Conservation (phyloP, 345 rosid species). For the Populus davidiana region DNA sequence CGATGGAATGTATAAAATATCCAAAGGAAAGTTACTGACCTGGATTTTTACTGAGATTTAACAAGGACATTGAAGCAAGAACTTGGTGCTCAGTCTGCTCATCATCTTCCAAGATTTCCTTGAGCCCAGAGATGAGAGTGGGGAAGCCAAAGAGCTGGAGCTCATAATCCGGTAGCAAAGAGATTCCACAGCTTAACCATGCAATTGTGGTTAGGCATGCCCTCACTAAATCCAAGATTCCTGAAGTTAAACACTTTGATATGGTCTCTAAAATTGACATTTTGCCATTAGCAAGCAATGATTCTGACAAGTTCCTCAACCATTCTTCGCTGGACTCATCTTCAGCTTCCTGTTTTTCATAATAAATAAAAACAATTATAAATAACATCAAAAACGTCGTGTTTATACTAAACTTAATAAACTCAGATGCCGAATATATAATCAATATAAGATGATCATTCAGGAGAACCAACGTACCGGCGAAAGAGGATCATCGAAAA, state of each 20-base stretch:
- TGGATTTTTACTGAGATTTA: constrained; percentile 49
- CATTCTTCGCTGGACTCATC: constrained; percentile 32
- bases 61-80: constrained; percentile 53
- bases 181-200: constrained; percentile 51
- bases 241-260: constrained; percentile 41
- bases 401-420: too few relatives aligned
- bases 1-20: too few relatives aligned
- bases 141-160: constrained; percentile 42
- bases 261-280: constrained; percentile 39
- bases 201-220: constrained; percentile 42
- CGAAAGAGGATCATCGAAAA: constrained; percentile 1
- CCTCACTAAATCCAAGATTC: constrained; percentile 31
- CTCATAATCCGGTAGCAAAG: constrained; percentile 27
- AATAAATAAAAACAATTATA: not conserved
- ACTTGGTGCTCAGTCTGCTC: constrained; percentile 36
- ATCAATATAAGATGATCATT: not conserved
- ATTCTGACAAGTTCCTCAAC: constrained; percentile 40
- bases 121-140: constrained; percentile 40
- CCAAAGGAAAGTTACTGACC: constrained; percentile 29
- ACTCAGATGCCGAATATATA: not conserved
- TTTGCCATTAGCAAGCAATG: constrained; percentile 36
- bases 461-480: constrained; percentile 25
- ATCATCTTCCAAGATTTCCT: constrained; percentile 38
- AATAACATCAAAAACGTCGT: too few relatives aligned
- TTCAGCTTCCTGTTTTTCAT: constrained; percentile 38